A percentile compares a stretch with the other conserved stretches of the same genome.
These are phyloP conservation scores for Cladosporium oxysporum DNA, from an alignment of 2,329 filamentous ascomycete genomes.

Conservation along the genomic window DNA sequence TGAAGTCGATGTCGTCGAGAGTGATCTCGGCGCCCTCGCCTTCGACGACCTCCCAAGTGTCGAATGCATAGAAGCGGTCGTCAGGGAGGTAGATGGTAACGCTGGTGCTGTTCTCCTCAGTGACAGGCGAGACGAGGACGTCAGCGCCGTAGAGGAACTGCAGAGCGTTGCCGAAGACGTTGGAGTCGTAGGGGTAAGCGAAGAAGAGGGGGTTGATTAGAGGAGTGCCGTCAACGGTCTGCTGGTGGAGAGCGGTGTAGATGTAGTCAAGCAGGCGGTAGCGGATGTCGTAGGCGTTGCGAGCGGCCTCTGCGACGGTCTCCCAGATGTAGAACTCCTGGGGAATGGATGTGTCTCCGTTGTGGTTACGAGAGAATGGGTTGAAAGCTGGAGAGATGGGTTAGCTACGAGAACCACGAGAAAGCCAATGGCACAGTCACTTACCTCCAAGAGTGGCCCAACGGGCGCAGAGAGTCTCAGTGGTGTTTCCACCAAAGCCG, in stretches of 20 bases:
- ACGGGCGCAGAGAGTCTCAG: slow-evolving; percentile 66
- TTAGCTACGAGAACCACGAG: background rate
- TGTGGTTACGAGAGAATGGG: slow-evolving; percentile 74
- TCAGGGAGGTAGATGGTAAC: slow-evolving; percentile 57
- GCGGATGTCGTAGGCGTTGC: slow-evolving; percentile 66
- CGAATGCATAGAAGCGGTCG: slow-evolving; percentile 59
- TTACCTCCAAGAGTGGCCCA: slow-evolving; percentile 64
- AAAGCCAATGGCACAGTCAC: no score
- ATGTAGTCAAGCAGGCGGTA: slow-evolving; percentile 73
- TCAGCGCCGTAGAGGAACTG: slow-evolving; percentile 59
- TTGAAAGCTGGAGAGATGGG: slow-evolving; percentile 55
- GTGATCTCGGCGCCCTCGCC: slow-evolving; percentile 48
- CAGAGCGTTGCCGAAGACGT: slow-evolving; percentile 52
- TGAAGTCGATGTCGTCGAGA: slow-evolving; percentile 45
- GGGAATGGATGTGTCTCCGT: slow-evolving; percentile 49
- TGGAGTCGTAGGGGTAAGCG: slow-evolving; percentile 60
- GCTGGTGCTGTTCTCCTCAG: slow-evolving; percentile 48
- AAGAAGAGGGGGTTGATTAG: slow-evolving; percentile 69
- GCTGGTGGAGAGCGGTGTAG: slow-evolving; percentile 66
- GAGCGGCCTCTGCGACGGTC: slow-evolving; percentile 60
- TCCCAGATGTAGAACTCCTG: slow-evolving; percentile 74
- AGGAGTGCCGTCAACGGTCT: slow-evolving; percentile 61
- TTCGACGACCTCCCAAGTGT: slow-evolving; percentile 47
- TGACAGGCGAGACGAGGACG: slow-evolving; percentile 57
- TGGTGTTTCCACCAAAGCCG: slow-evolving; percentile 68